phyloP scores from a whole-genome alignment of 371 early-diverging fungal genomes.

The Vavraia culicis region DNA sequence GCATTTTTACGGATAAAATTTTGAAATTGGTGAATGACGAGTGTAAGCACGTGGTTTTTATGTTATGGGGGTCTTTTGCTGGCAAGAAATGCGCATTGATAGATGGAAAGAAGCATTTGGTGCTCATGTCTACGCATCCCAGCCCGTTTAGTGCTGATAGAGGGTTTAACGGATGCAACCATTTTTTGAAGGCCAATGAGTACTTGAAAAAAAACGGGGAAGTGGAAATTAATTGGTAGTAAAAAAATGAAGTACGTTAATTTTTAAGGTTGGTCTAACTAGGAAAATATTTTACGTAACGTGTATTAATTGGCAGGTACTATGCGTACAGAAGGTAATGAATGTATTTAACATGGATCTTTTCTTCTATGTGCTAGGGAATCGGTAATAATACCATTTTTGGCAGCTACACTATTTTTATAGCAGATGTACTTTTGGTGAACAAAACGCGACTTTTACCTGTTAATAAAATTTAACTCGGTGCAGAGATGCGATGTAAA shows the following conservation, averaged over 20 bases:
- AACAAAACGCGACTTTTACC: too few species aligned
- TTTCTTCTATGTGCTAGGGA: too few species aligned
- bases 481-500: too few species aligned
- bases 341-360: too few species aligned
- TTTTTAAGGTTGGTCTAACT: too few species aligned
- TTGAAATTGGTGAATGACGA: constrained; percentile 52
- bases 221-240: constrained; percentile 52
- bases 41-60: constrained; percentile 57
- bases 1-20: constrained; percentile 62
- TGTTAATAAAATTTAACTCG: too few species aligned
- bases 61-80: constrained; percentile 78
- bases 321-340: too few species aligned
- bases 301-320: too few species aligned
- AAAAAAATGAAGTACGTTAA: constrained; percentile 3
- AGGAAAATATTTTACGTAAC: too few species aligned
- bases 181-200: constrained; percentile 72
- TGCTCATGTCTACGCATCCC: constrained; percentile 69
- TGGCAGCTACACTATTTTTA: too few species aligned
- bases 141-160: constrained; percentile 66
- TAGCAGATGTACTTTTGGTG: too few species aligned
- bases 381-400: too few species aligned
- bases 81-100: constrained; percentile 49
- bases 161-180: constrained; percentile 65
- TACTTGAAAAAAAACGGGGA: constrained; percentile 52
- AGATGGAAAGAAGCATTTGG: constrained; percentile 50